Evolutionary conservation across 176 grass and related monocot species (phyloP), one percentile per base, ranked within the genome.

Genomic region (Avena atlantica): DNA sequence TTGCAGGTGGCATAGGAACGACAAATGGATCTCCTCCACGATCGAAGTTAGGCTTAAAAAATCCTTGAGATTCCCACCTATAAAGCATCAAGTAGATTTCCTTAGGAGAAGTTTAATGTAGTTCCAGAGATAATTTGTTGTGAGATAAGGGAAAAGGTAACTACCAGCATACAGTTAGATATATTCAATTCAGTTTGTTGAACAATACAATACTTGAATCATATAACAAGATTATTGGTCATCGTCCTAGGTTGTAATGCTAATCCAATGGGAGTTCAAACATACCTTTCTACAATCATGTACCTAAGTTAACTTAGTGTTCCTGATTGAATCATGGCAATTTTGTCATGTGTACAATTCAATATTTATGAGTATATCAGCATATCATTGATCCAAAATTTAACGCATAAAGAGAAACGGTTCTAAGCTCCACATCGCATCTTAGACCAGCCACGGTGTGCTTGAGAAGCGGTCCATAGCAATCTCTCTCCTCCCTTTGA

Each of bases 61-160:
- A 94, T 24, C 96, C 96, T 78, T 98, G 96, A 78, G 93, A 94
- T 73, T 96, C 96, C 96, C 96, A 98, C 96, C 96, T 98, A 84
- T 37, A 83, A 34, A 82, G 31, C 20, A 78, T 75, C 40, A 21
- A 87, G 68, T 60, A 83, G 19, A 69, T 74, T 17, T 27, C n/a
- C 49, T 80, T 60, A 74, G 82, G 79, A 3, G 56, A 65, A 83
- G 1, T 62, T 51, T 45, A 67, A 23, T 85, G 81, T 49, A 64
- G 74, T 42, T 76, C 27, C 24, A 76, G 20, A 79, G 80, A 81
- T 45, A 52, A 86, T 14, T 60, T 74, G 62, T 49, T 74, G 23
- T 45, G 20, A 80, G 44, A 59, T 47, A 75, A 14, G 11, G 21
- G 8, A 8, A 9, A 76, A 76, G 34, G 36, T 24, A 86, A 69